Evolutionary conservation across 495 filamentous ascomycete genomes (phyloP), one percentile per base, ranked within the genome.

Genomic region (Penicillium samsonianum): DNA sequence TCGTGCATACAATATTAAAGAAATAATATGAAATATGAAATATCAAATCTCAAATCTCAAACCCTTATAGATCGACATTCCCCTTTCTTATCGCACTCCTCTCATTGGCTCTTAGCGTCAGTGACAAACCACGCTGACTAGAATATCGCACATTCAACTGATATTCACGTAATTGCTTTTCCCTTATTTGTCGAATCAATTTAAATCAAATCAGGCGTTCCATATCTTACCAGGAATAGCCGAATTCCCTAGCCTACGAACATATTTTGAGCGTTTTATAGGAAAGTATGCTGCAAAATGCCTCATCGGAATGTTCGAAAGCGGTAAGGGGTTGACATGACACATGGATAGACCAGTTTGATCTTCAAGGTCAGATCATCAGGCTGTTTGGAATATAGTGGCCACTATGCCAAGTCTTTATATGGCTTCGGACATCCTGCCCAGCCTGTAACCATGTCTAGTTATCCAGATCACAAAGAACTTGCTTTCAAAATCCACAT

Each of bases 41-140:
- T 12, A 33, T 33, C n/a, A 44, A 35, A 16, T 31, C 33, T 33
- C 12, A 22, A 11, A 23, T 33, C 22, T 35, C 12, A 45, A 35
- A 37, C 16, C 14, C n/a, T 35, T 7, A 47, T 49, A 35, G 63
- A 66, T 65, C 64, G 61, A 63, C 50, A 58, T 59, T 16, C 33
- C 14, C 33, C 33, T 33, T 33, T 38, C 73, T 76, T 76, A 76
- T 76, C 73, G 65, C 7, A 5, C 7, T 0, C 2, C 12, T 16
- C 37, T 69, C 37, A 74, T 76, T 76, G 72, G 73, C 35, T 35
- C 49, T 26, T 0, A 2, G 11, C 3, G 23, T 6, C 35, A 55
- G 61, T 76, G 73, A 76, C 73, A 73, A 69, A 76, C 70, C 40
- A 17, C 60, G 70, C 65, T 74, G 73, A 76, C 72, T 75, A 48